Base-by-base conservation (phyloP, 2,329 filamentous ascomycete species). In the Ascochyta koolunga region DNA sequence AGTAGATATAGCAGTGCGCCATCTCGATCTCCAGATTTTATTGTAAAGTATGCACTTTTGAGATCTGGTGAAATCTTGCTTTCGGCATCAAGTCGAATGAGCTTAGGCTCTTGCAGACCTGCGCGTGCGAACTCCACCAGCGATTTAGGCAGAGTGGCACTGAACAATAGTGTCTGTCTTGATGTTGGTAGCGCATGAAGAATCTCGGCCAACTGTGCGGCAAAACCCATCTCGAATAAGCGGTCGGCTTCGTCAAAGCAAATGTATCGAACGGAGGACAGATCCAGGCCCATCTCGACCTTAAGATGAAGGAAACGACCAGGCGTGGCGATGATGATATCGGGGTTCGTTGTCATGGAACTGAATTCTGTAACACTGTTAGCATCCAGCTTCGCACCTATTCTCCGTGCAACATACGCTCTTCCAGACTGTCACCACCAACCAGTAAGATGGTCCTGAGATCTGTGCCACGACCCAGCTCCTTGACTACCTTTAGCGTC, bases 191-290 rank as follows among this genome's bases (percentile, higher is more conserved):
- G 79, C 0, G 92, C 90, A 69, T 96, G 87, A 45, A 99, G 79
- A 80, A 98, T 98, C 72, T 99, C 95, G 1, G 90, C 89, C 64
- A 99, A 80, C 70, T 99, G 95, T 3, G 90, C 87, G 4, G 93
- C 92, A 72, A 99, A 99, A 65, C 95, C 96, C 93, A 99, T 97
- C 72, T 99, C 95, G 75, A 99, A 99, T 18, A 99, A 81, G 48
- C 95, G 86, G 81, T 99, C 95, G 1, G 95, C 95, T 75, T 99
- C 95, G 72, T 99, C 95, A 61, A 99, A 99, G 8, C 99, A 95
- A 21, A 96, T 91, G 69, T 99, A 99, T 64, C 86, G 85, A 57
- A 99, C 88, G 4, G 91, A 96, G 0, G 89, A 91, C n/a, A 99
- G 79, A 68, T 97, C 91, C 46, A 99, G 77, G 9, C 83, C 82